Evolutionary conservation across 2,329 filamentous ascomycete genomes (phyloP).

Genomic region (Aspergillus sojae): DNA sequence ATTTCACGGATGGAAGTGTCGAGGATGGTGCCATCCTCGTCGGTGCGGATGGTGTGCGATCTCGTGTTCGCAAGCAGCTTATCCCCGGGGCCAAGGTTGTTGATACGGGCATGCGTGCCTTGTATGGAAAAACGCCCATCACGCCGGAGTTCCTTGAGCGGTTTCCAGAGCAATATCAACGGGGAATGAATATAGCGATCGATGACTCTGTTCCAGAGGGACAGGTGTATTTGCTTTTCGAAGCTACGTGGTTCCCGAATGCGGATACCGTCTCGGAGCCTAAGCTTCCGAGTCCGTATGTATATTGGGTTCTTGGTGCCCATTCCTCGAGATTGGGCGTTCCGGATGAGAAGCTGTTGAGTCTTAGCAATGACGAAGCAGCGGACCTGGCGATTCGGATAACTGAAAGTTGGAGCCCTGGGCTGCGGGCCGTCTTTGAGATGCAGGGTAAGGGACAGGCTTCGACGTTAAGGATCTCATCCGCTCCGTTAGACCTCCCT

Average conservation of each 20-base stretch:
- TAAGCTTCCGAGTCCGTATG: not conserved
- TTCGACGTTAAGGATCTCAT: not conserved
- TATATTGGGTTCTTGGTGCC: not conserved
- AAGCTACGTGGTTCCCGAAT: not conserved
- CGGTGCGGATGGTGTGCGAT: slow-evolving; percentile 45
- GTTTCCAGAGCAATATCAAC: not conserved
- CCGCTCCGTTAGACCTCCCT: not conserved
- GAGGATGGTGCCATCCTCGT: slow-evolving; percentile 39
- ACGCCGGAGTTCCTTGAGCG: not conserved
- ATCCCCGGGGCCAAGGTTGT: slow-evolving; percentile 38
- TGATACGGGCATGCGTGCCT: slow-evolving; percentile 41
- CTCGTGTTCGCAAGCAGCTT: slow-evolving; percentile 40
- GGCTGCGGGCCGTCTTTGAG: not conserved
- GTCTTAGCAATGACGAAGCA: not conserved
- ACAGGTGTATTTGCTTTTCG: not conserved
- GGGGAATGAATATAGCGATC: not conserved
- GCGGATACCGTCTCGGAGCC: not conserved
- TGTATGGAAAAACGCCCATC: slow-evolving; percentile 29
- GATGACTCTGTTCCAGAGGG: not conserved
- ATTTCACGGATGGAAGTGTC: slow-evolving; percentile 39
- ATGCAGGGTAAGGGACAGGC: not conserved
- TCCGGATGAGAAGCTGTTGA: not conserved
- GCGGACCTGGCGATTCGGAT: not conserved
- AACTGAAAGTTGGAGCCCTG: not conserved
- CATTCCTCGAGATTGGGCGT: not conserved